phyloP scores from a whole-genome alignment of 805 yeast species.

The Candida mattraensis region DNA sequence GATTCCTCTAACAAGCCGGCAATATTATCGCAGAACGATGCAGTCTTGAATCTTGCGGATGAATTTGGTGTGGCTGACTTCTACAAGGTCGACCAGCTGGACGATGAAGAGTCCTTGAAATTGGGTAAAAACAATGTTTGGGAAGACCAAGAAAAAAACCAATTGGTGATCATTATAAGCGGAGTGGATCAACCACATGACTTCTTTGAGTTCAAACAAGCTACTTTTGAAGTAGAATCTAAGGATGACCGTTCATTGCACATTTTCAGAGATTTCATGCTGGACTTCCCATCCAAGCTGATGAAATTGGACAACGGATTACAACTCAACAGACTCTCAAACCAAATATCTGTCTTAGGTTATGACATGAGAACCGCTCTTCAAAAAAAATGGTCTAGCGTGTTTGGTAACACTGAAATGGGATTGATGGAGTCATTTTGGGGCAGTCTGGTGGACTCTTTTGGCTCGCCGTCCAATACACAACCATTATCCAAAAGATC shows the following conservation, averaged over 20 bases:
- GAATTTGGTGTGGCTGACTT: slow-evolving; percentile 41
- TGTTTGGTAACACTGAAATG: slow-evolving; percentile 28
- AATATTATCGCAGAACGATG: slow-evolving; percentile 31
- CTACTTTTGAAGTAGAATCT: slow-evolving; percentile 23
- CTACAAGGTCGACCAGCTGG: slow-evolving; percentile 35
- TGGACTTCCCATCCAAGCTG: slow-evolving; percentile 27
- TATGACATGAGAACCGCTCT: slow-evolving; percentile 12
- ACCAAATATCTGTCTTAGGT: slow-evolving; percentile 27
- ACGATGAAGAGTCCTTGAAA: slow-evolving; percentile 21
- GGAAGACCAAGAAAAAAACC: slow-evolving; percentile 24
- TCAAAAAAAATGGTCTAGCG: slow-evolving; percentile 26
- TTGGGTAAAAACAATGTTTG: slow-evolving; percentile 19
- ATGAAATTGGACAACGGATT: slow-evolving; percentile 13
- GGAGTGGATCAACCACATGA: slow-evolving; percentile 41
- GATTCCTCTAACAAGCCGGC: slow-evolving; percentile 6
- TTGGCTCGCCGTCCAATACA: slow-evolving; percentile 12
- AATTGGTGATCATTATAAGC: slow-evolving; percentile 39
- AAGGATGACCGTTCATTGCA: slow-evolving; percentile 22
- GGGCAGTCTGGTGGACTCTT: slow-evolving; percentile 32
- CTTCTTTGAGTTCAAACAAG: slow-evolving; percentile 27
- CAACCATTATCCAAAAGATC: slow-evolving; percentile 25
- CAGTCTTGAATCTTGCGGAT: slow-evolving; percentile 46
- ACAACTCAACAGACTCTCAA: slow-evolving; percentile 26
- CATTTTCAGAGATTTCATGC: slow-evolving; percentile 23
- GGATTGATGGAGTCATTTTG: slow-evolving; percentile 38